Conservation (phyloP, 129 eudicot species). For the Chrysanthemum seticuspe region DNA sequence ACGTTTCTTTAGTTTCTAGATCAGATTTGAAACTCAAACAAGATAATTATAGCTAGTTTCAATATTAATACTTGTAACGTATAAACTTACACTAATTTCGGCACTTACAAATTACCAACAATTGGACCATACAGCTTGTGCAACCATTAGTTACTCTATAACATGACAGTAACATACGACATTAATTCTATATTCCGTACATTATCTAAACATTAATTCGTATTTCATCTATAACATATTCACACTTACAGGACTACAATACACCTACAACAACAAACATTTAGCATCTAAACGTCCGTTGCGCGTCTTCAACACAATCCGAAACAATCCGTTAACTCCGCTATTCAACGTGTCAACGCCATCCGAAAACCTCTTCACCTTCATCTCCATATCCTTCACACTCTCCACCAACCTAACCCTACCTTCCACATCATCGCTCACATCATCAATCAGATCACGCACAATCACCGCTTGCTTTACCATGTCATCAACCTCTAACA, state of each 20-base stretch:
- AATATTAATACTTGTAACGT: not conserved
- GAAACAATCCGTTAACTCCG: constrained; percentile 42
- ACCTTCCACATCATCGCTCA: not conserved
- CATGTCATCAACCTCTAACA: constrained; percentile 33
- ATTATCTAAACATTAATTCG: not conserved
- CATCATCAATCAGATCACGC: constrained; percentile 18
- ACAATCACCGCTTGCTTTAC: constrained; percentile 20
- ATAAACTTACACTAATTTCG: not conserved
- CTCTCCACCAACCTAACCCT: constrained; percentile 30
- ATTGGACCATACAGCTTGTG: constrained; percentile 1
- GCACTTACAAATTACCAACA: constrained; percentile 5
- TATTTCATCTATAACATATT: constrained; percentile 8
- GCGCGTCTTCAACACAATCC: constrained; percentile 35
- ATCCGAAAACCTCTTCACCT: constrained; percentile 22
- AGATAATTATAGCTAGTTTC: too few species aligned
- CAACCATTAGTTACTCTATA: not conserved
- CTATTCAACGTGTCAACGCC: constrained; percentile 38
- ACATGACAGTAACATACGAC: not conserved
- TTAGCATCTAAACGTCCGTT: constrained; percentile 27
- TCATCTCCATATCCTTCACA: constrained; percentile 34
- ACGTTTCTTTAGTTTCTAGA: not conserved
- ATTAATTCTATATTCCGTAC: not conserved
- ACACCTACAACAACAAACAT: constrained; percentile 1
- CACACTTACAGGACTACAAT: constrained; percentile 6
- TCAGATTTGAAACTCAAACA: not conserved